Evolutionary conservation across 441 rosid genomes (phyloP).

Genomic region (Croton laevigatus): DNA sequence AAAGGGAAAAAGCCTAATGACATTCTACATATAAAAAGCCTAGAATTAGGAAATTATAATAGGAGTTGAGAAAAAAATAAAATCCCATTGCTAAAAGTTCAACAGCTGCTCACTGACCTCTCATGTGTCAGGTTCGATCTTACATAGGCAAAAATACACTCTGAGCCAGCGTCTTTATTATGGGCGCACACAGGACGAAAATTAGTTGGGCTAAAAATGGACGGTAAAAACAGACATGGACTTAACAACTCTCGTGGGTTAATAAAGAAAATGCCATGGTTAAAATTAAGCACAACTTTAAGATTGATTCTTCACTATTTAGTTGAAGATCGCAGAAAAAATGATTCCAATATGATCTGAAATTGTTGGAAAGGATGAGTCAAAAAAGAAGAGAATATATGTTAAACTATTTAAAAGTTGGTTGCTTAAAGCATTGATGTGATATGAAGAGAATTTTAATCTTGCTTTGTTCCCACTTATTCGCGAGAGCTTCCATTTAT

Average conservation of each 20-base stretch:
- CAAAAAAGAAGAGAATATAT: slow-evolving; percentile 42
- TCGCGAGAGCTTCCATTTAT: slow-evolving; percentile 26
- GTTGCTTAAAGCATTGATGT: slow-evolving; percentile 45
- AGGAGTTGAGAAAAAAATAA: background rate
- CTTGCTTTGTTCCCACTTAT: slow-evolving; percentile 44
- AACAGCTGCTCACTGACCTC: no score
- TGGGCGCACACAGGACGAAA: no score
- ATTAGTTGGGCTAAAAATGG: no score
- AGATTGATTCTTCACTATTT: slow-evolving; percentile 28
- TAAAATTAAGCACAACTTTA: slow-evolving; percentile 4
- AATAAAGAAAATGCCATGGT: slow-evolving; percentile 22
- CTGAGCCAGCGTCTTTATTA: no score
- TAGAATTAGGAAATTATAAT: background rate
- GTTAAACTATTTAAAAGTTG: slow-evolving; percentile 37
- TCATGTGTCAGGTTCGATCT: no score
- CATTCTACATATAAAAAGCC: slow-evolving; percentile 6
- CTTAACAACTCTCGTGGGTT: no score
- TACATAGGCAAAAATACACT: no score
- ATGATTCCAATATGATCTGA: slow-evolving; percentile 27
- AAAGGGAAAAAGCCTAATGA: background rate
- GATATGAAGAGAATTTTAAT: slow-evolving; percentile 48
- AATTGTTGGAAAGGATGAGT: slow-evolving; percentile 36
- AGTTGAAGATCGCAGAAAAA: slow-evolving; percentile 13
- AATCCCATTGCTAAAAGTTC: background rate
- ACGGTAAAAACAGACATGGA: no score